Percentiles rank a stretch among this genome's conserved stretches.
Conservation (phyloP, 2,329 filamentous ascomycete species). For the Ceratocystis huliohia region DNA sequence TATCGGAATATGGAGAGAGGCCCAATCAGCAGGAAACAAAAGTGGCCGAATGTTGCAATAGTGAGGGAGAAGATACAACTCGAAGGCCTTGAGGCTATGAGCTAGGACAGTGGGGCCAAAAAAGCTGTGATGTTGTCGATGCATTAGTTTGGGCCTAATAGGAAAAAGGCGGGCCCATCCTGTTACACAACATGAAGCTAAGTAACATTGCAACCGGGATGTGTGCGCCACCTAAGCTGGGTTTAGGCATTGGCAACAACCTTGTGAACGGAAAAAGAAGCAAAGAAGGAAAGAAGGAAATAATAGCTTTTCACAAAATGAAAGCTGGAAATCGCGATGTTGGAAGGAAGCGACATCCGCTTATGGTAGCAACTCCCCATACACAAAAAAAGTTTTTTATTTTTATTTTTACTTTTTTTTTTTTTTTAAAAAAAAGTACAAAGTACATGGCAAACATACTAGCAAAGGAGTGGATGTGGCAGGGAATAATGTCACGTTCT, state of each 20-base stretch:
- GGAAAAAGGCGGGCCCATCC: background rate
- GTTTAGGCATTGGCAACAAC: conserved; percentile 3
- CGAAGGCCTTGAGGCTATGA: background rate
- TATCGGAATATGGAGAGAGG: background rate
- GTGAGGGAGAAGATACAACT: background rate
- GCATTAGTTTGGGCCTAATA: conserved; percentile 14
- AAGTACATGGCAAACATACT: too few species aligned
- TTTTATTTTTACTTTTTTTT: too few species aligned
- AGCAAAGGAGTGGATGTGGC: background rate
- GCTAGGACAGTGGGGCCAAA: conserved; percentile 2
- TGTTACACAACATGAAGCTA: conserved; percentile 17
- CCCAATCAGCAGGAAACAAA: background rate
- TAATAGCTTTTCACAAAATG: background rate
- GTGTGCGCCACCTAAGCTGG: conserved; percentile 1
- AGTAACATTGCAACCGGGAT: conserved; percentile 11
- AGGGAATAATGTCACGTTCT: background rate
- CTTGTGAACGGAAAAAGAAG: background rate
- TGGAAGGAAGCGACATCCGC: background rate
- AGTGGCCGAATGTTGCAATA: background rate
- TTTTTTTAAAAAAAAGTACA: too few species aligned
- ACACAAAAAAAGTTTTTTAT: background rate
- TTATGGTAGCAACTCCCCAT: background rate
- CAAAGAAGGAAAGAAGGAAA: background rate
- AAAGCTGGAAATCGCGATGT: background rate
- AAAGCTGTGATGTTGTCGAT: conserved; percentile 9